Evolutionary conservation across 805 yeast genomes (phyloP).

Genomic region (Scheffersomyces spartinae): DNA sequence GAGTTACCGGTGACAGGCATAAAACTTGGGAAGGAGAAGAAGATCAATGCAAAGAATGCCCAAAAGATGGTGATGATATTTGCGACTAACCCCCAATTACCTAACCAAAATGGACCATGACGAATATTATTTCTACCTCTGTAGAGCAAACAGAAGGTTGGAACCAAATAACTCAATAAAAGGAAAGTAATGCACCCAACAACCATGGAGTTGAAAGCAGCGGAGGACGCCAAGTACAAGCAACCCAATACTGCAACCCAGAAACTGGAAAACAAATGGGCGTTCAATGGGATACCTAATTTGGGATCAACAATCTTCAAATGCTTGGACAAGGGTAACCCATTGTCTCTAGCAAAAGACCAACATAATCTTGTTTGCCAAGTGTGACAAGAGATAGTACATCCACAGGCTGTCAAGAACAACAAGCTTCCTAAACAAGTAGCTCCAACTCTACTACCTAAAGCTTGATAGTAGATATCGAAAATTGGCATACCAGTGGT

Average conservation of each 20-base stretch:
- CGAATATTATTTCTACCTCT: constrained; percentile 40
- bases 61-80: constrained; percentile 43
- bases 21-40: constrained; percentile 53
- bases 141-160: constrained; percentile 34
- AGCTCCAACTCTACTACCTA: constrained; percentile 43
- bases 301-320: constrained; percentile 37
- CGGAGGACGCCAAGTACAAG: constrained; percentile 52
- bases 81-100: constrained; percentile 38
- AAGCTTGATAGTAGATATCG: constrained; percentile 51
- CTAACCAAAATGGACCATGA: constrained; percentile 62
- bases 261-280: constrained; percentile 42
- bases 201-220: constrained; percentile 58
- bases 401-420: constrained; percentile 43
- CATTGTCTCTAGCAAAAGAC: constrained; percentile 60
- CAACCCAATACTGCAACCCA: constrained; percentile 47
- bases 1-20: constrained; percentile 49
- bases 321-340: constrained; percentile 42
- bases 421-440: constrained; percentile 37
- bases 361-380: constrained; percentile 61
- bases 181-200: constrained; percentile 50
- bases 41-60: constrained; percentile 47
- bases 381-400: constrained; percentile 50
- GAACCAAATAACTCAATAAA: constrained; percentile 46
- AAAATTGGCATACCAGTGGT: constrained; percentile 52
- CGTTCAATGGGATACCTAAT: constrained; percentile 46